Evolutionary conservation across 2,329 filamentous ascomycete genomes (phyloP).

Genomic region (Aphanoascus verrucosus): DNA sequence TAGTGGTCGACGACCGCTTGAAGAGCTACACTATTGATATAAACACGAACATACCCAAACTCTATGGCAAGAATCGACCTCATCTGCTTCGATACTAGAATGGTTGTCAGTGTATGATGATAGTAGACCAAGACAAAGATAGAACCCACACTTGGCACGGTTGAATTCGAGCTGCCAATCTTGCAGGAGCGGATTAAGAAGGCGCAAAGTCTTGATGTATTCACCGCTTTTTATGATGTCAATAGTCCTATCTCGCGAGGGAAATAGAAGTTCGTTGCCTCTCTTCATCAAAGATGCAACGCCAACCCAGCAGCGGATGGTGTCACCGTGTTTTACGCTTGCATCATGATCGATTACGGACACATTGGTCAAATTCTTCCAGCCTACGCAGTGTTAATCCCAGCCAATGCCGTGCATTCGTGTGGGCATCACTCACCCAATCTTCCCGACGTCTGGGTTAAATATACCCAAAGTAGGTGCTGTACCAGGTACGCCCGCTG

Average conservation of each 20-base stretch:
- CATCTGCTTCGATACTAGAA: conserved; percentile 47
- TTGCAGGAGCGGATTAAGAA: conserved; percentile 62
- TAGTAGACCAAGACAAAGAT: neutral
- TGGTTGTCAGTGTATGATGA: neutral
- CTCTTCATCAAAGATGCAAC: conserved; percentile 78
- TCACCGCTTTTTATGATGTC: conserved; percentile 69
- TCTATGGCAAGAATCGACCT: conserved; percentile 45
- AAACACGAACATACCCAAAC: conserved; percentile 39
- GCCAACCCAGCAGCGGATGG: conserved; percentile 58
- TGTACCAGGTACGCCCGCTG: conserved; percentile 29
- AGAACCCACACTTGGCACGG: conserved; percentile 26
- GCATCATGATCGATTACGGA: conserved; percentile 17
- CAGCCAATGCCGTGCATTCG: conserved; percentile 36
- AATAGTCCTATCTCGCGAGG: conserved; percentile 67
- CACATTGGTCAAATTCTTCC: conserved; percentile 19
- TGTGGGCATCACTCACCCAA: conserved; percentile 39
- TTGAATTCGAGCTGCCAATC: conserved; percentile 56
- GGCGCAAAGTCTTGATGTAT: conserved; percentile 64
- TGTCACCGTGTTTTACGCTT: conserved; percentile 18
- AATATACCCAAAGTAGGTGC: conserved; percentile 37
- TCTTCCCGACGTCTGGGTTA: conserved; percentile 43
- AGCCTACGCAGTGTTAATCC: conserved; percentile 22
- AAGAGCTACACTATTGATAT: conserved; percentile 41
- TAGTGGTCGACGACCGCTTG: conserved; percentile 44
- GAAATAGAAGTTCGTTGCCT: conserved; percentile 73